Base-by-base conservation (phyloP, 768 basidiomycete species). In the Paxillus rubicundulus region DNA sequence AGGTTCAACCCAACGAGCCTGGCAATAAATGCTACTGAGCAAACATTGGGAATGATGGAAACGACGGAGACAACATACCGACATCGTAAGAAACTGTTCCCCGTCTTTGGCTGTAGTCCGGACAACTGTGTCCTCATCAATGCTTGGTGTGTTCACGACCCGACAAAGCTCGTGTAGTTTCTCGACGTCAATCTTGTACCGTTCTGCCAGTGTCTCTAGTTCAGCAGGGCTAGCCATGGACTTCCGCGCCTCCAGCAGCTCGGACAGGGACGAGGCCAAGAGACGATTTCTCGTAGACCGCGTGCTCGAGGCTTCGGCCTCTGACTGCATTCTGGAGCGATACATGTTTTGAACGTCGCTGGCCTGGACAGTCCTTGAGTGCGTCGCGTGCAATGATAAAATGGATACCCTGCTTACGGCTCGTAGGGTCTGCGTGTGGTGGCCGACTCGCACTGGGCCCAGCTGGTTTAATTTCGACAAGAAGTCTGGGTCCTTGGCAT, bases 401-500 rank as follows among this genome's bases (percentile, higher is more conserved):
- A 24, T n/a, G n/a, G n/a, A n/a, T 2, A 24, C 24, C 24, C 24
- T 24, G 59, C 77, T 61, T 63, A 84, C 86, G 18, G 77, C 69
- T 56, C 67, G 76, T 47, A 81, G 58, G 6, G 74, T 66, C 52
- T 75, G 72, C 77, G 79, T 80, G 63, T 77, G 79, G 59, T 86
- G 84, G 60, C 89, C 81, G 12, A 92, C 87, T 30, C 72, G 74
- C 20, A 91, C 89, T 12, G 80, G 82, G 1, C 89, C 89, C 2
- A 92, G 72, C 34, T 68, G 73, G 57, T 58, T 79, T 45, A 93
- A 69, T 58, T 87, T 89, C 33, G 79, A 74, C 59, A 87, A 65
- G 46, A 92, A 80, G 24, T 89, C 80, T 2, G 87, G 86, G 61
- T 93, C 89, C 49, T 72, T 74, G n/a, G 81, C 77, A 58, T 92